Base-by-base conservation (phyloP, 257 asterid species). In the Ligustrum vulgare region DNA sequence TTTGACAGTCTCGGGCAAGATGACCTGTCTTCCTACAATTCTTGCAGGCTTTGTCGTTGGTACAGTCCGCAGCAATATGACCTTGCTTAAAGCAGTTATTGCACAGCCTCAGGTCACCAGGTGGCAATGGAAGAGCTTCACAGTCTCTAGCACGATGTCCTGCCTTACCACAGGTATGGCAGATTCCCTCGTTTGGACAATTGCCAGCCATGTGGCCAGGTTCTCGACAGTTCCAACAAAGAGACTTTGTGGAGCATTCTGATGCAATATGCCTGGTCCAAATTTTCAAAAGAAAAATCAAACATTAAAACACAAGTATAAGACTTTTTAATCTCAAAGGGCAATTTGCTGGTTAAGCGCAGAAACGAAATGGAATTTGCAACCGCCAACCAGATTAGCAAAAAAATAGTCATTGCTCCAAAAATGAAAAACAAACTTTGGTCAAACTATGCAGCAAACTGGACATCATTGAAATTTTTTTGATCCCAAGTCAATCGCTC, bases 221-320 rank as follows among this genome's bases (percentile, higher is more conserved):
- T 64, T 91, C 94, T n/a, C 96, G 91, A 58, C 96, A 91, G 83
- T 89, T 91, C 94, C 94, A 91, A 81, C 96, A 91, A 25, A 89
- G 88, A n/a, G 96, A 77, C 75, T 89, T 89, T 3, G 94, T 87
- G 71, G 86, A 69, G 86, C 96, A 91, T 81, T 91, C 96, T n/a
- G 90, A 82, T 71, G 92, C 91, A 47, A 91, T 82, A 79, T 91
- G 96, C 87, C 94, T 91, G 88, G 75, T 80, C 75, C 49, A 75
- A n/a, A 69, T 36, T 65, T 49, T 67, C 43, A 54, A 36, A 81
- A 31, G 81, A 68, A 69, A 23, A 37, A 11, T n/a, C 47, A 78
- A 72, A 33, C 75, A 73, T 80, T 8, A 73, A 74, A 65, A 69
- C 74, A 47, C 62, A 66, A 34, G 15, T 60, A 5, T 49, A 76